phyloP scores from a whole-genome alignment of 306 rosid species.

The Gastrolobium bilobum region DNA sequence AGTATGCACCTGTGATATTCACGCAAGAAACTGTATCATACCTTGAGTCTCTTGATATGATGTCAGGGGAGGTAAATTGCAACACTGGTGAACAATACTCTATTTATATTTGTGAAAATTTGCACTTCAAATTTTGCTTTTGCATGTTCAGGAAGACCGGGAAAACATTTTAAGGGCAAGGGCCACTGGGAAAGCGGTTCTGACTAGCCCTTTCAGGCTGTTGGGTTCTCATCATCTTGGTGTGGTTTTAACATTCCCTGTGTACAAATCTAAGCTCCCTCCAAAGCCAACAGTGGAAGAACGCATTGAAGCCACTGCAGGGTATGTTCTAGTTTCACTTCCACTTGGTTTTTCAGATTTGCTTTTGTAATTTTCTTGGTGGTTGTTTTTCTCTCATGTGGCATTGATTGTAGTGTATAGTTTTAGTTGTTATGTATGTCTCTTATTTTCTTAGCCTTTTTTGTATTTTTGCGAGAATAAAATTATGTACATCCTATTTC shows the following conservation, averaged over 20 bases:
- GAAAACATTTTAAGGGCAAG: conserved; percentile 92
- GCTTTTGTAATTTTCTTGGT: not conserved
- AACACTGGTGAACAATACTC: not conserved
- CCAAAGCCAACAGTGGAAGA: conserved; percentile 68
- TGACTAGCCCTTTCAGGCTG: conserved; percentile 89
- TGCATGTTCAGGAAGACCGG: conserved; percentile 77
- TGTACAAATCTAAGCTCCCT: conserved; percentile 84
- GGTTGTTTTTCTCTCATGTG: conserved; percentile 3
- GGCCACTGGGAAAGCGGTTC: conserved; percentile 94
- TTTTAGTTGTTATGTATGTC: not conserved
- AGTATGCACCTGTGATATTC: conserved; percentile 89
- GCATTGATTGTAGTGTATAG: not conserved
- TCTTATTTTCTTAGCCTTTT: not conserved
- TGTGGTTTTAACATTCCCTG: conserved; percentile 93
- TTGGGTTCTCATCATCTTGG: conserved; percentile 93
- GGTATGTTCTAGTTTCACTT: conserved; percentile 62
- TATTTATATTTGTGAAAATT: conserved; percentile 32
- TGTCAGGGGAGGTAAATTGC: conserved; percentile 91
- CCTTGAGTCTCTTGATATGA: conserved; percentile 88
- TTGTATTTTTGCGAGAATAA: not conserved
- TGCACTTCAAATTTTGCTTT: not conserved
- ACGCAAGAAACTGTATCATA: conserved; percentile 85
- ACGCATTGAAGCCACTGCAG: conserved; percentile 75
- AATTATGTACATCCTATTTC: not conserved
- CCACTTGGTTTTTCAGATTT: not conserved